Base-by-base conservation (phyloP, 768 basidiomycete genomes). In the Serpula lacrymans region DNA sequence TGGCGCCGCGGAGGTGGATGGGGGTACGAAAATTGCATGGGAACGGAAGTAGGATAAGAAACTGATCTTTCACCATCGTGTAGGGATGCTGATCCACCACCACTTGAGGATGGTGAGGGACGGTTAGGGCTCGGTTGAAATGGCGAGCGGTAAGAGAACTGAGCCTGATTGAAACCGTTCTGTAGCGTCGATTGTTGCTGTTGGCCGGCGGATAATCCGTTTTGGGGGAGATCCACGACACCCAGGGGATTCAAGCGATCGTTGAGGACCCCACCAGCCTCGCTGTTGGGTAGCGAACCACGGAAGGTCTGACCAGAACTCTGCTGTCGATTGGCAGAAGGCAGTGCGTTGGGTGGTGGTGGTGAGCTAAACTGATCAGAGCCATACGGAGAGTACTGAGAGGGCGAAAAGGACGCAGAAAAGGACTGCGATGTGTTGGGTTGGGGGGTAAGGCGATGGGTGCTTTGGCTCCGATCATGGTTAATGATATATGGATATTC, bases 21-120 rank as follows among this genome's bases (percentile, higher is more conserved):
- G 4, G 62, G 46, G 16, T 48, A 8, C 22, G 60, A 27, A 27
- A 64, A 64, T 14, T 62, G 60, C 62, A 62, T 60, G 16, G 60
- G 57, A 9, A 50, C 38, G 2, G 41, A 21, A 18, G 17, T 24
- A 2, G 33, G 39, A 18, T 34, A 7, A 16, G 4, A 12, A n/a
- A 21, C 13, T 9, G 33, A 35, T 10, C 23, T 21, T 13, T 18
- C 24, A 3, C 21, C 26, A 21, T 16, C 17, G 18, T 17, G 36
- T n/a, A 20, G 38, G 16, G 17, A 22, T 25, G 24, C 10, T n/a
- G n/a, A n/a, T n/a, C n/a, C n/a, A n/a, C n/a, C n/a, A n/a, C n/a
- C n/a, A 20, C 13, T 16, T 11, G 33, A n/a, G 22, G n/a, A 5
- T 4, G 25, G 9, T 17, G 41, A 42, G 7, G 37, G 24, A 16